Evolutionary conservation across 148 eudicot genomes (phyloP).

Genomic region (Fagopyrum tataricum): DNA sequence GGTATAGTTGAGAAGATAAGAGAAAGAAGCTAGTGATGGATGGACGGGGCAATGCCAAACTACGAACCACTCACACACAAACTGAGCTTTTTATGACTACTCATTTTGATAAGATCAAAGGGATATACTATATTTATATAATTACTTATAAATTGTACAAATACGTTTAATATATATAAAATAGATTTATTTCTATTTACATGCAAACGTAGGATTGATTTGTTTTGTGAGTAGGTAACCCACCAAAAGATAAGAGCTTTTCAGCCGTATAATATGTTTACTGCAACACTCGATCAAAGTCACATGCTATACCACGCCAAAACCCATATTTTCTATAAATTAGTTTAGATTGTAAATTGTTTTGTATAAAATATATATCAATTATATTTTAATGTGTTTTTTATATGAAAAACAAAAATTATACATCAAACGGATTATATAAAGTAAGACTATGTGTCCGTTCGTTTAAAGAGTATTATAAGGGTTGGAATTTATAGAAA

Average conservation of each 20-base stretch:
- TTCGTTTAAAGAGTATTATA: too few species aligned
- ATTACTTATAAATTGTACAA: not conserved
- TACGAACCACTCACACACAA: not conserved
- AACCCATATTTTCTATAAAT: too few species aligned
- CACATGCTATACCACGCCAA: not conserved
- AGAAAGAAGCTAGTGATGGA: not conserved
- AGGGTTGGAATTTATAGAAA: too few species aligned
- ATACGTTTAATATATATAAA: too few species aligned
- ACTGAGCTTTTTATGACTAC: not conserved
- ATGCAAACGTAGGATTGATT: not conserved
- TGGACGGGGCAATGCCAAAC: not conserved
- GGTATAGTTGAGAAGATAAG: too few species aligned
- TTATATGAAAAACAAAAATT: too few species aligned
- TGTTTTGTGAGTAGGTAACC: not conserved
- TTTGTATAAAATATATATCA: too few species aligned
- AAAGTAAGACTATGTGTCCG: too few species aligned
- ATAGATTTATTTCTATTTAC: not conserved
- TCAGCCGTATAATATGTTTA: not conserved
- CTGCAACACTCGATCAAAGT: conserved; percentile 5
- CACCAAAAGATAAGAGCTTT: conserved; percentile 3
- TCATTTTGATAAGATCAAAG: not conserved
- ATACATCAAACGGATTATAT: too few species aligned
- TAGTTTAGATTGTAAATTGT: too few species aligned
- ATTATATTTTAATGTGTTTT: too few species aligned
- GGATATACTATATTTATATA: not conserved